Evolutionary conservation across 2,329 filamentous ascomycete species (phyloP).

Genomic region (Huntiella abstrusa): DNA sequence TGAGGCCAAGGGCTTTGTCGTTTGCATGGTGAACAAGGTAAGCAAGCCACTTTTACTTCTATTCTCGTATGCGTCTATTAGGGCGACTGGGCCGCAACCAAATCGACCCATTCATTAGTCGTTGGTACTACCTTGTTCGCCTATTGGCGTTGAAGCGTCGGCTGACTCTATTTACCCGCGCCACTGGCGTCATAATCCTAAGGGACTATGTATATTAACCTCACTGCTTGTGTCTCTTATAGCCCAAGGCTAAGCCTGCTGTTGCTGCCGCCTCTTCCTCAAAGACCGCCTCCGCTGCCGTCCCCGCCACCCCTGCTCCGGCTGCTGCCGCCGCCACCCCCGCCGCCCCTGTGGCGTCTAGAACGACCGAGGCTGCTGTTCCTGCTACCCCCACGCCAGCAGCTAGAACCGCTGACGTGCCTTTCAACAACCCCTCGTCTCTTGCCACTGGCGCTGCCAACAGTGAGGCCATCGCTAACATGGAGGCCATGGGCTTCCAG

Average conservation of each 20-base stretch:
- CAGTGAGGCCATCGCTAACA: conserved; percentile 65
- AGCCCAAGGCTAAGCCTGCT: conserved; percentile 33
- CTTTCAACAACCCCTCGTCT: conserved; percentile 54
- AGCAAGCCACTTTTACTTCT: conserved; percentile 11
- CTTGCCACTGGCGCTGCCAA: conserved; percentile 72
- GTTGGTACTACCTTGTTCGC: no score
- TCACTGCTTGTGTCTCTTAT: neutral
- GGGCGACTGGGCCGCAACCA: no score
- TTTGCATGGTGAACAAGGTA: conserved; percentile 97
- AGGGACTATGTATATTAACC: neutral
- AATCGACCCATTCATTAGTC: no score
- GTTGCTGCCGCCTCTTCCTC: conserved; percentile 31
- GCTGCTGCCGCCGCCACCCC: conserved; percentile 31
- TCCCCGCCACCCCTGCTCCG: conserved; percentile 43
- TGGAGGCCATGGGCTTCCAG: conserved; percentile 96
- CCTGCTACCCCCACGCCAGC: conserved; percentile 38
- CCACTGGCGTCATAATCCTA: no score
- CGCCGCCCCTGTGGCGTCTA: conserved; percentile 30
- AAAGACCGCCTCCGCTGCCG: conserved; percentile 32
- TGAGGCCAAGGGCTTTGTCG: conserved; percentile 97
- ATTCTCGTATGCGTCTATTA: no score
- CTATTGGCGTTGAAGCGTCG: no score
- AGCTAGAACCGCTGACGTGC: conserved; percentile 23
- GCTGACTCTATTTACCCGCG: no score
- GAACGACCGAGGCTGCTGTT: conserved; percentile 28